Evolutionary conservation across 768 basidiomycete genomes (phyloP), one percentile per base, ranked within the genome.

Genomic region (Royoungia palumana): DNA sequence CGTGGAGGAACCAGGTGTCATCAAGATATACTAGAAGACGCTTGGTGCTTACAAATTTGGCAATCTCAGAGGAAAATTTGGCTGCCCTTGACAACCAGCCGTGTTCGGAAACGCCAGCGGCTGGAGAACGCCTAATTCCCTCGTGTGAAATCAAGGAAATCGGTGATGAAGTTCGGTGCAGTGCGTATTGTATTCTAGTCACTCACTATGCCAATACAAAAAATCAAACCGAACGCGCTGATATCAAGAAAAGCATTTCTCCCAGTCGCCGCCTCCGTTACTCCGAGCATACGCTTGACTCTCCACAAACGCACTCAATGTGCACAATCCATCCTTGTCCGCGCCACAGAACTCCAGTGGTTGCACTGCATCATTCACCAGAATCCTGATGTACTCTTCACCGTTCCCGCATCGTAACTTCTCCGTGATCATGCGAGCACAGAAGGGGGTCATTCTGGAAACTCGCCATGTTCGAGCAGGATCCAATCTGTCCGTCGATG

Each of bases 361-460:
- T 62, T 85, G 82, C 27, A 87, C 59, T 6, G 76, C 83, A 54
- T 92, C 87, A 51, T 91, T 87, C 47, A 94, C 82, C 19, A 94
- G 67, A n/a, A 94, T 73, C 54, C 91, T 72, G 22, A 94, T 79
- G 57, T 76, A 83, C 53, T 77, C 74, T 38, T 16, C 58, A 1
- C 11, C 34, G 2, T 49, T 51, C 2, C 14, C 42, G 50, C 87
- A 90, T 14, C 45, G 38, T 61, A 94, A 44, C 58, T 77, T 76
- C 72, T 95, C 92, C 5, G 82, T 77, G 19, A 88, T 78, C 79
- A 94, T 80, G 47, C 84, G 69, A 20, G 73, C 83, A 10, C 80
- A 78, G 65, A 94, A 94, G 0, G 92, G 86, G 8, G 87, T 83
- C 60, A 94, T 67, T 20, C 66, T 69, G 9, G 79, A 78, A 4